Percentiles rank a stretch among this genome's conserved stretches.
phyloP scores from a whole-genome alignment of 2,329 filamentous ascomycete species.

The Dothideomycetidae sp. region DNA sequence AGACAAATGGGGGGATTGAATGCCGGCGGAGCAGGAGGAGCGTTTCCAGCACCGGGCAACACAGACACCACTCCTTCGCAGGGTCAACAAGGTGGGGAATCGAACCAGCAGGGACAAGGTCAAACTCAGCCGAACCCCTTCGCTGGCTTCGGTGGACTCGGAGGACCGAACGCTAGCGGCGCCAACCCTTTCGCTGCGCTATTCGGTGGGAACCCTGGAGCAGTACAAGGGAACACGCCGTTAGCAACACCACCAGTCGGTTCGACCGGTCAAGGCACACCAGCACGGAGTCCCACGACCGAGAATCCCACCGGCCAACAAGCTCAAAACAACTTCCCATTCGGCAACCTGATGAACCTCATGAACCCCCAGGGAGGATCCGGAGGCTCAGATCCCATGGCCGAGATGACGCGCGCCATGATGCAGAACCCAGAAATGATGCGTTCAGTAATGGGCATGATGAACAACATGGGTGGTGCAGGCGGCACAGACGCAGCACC shows the following conservation, averaged over 20 bases:
- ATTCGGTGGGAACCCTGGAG: constrained; percentile 30
- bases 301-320: constrained; percentile 5
- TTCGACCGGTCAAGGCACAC: constrained; percentile 21
- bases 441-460: constrained; percentile 38
- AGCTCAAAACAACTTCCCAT: constrained; percentile 45
- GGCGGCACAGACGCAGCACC: constrained; percentile 31
- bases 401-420: constrained; percentile 30
- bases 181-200: constrained; percentile 49
- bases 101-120: constrained; percentile 24
- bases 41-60: constrained; percentile 80
- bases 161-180: constrained; percentile 17
- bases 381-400: constrained; percentile 34
- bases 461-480: constrained; percentile 33
- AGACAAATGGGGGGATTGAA: constrained; percentile 43
- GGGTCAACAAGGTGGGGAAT: constrained; percentile 21
- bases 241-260: constrained; percentile 19
- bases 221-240: constrained; percentile 23
- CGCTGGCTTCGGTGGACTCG: constrained; percentile 17
- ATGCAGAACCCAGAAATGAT: constrained; percentile 46
- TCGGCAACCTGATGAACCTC: constrained; percentile 47
- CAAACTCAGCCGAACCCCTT: constrained; percentile 33
- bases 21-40: constrained; percentile 30
- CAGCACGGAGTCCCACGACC: constrained; percentile 15
- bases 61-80: constrained; percentile 62
- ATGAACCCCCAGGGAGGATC: constrained; percentile 14